Evolutionary conservation across 352 stramenopile genomes (phyloP), one percentile per base, ranked within the genome.

Genomic region (Aphanomyces cochlioides): DNA sequence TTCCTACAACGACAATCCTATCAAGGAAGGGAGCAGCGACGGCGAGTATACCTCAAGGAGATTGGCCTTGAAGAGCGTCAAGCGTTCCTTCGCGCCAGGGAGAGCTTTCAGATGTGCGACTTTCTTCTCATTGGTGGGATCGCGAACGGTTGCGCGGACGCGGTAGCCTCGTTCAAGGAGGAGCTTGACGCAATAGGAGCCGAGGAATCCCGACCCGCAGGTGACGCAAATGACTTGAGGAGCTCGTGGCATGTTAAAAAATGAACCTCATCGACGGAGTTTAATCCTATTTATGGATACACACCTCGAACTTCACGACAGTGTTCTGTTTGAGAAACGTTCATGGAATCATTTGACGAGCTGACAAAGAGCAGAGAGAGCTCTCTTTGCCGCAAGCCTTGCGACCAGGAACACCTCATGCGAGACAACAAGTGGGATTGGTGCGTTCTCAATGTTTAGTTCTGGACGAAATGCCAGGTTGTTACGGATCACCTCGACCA

Each of bases 51-150:
- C 63, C 63, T 58, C 12, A 17, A 78, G 41, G 15, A 81, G 61
- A 36, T 81, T 74, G 8, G 56, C 76, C 36, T 68, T 28, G 50
- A 80, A 80, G 45, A 81, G 66, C 54, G 72, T 72, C 21, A 81
- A 66, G 3, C 66, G 63, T 12, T 72, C 63, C 5, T 13, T 21
- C 5, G 69, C 69, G 6, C 66, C 66, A 10, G 60, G 47, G 7
- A 74, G 43, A 5, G 63, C 63, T 12, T 50, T 70, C 17, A 74
- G 41, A 40, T 74, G 69, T 4, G 63, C 66, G 7, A 58, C 48
- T 47, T 74, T 74, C 5, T 38, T 37, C 7, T 39, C 39, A 34
- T 67, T 69, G 37, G 5, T 57, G 1, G 48, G 36, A n/a, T 63
- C 39, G 7, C 69, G 69, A 17, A 74, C 69, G 10, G 69, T 74